Percentiles rank a stretch among this genome's conserved stretches.
Evolutionary conservation across 192 early-diverging fungal species (phyloP).

Genomic region (Coemansia sp.): DNA sequence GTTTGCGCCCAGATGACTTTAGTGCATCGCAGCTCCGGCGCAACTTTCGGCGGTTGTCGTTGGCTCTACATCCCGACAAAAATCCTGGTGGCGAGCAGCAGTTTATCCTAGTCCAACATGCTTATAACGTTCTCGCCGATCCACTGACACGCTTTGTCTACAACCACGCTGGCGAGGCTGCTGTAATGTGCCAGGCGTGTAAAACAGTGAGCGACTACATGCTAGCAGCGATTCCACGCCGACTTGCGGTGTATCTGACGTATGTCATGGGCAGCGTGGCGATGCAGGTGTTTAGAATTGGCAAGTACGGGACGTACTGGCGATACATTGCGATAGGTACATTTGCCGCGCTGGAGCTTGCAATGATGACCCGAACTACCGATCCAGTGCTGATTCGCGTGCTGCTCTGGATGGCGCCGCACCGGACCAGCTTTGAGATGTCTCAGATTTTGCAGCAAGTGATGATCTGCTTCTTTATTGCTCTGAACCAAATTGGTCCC

Average conservation of each 20-base stretch:
- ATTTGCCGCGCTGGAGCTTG: slow-evolving; percentile 45
- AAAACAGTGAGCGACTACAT: slow-evolving; percentile 78
- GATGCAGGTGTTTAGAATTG: slow-evolving; percentile 47
- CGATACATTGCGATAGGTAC: slow-evolving; percentile 43
- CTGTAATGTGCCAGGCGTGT: slow-evolving; percentile 61
- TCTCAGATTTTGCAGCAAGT: slow-evolving; percentile 45
- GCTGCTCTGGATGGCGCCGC: slow-evolving; percentile 33
- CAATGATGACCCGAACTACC: slow-evolving; percentile 35
- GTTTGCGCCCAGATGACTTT: slow-evolving; percentile 28
- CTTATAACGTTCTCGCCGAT: slow-evolving; percentile 75
- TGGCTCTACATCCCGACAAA: slow-evolving; percentile 62
- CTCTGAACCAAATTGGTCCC: slow-evolving; percentile 51
- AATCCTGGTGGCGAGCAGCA: slow-evolving; percentile 67
- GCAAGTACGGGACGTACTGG: slow-evolving; percentile 44
- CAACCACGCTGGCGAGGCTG: slow-evolving; percentile 66
- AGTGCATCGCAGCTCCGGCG: slow-evolving; percentile 23
- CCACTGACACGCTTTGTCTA: slow-evolving; percentile 65
- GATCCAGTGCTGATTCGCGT: slow-evolving; percentile 26
- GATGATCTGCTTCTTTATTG: slow-evolving; percentile 49
- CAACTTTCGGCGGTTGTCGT: slow-evolving; percentile 59
- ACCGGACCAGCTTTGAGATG: slow-evolving; percentile 47
- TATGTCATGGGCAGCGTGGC: slow-evolving; percentile 38
- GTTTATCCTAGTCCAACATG: slow-evolving; percentile 76
- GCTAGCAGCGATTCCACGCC: slow-evolving; percentile 57
- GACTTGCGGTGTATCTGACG: slow-evolving; percentile 32